Base-by-base conservation (phyloP, 345 rosid species). In the Hibiscus trionum region DNA sequence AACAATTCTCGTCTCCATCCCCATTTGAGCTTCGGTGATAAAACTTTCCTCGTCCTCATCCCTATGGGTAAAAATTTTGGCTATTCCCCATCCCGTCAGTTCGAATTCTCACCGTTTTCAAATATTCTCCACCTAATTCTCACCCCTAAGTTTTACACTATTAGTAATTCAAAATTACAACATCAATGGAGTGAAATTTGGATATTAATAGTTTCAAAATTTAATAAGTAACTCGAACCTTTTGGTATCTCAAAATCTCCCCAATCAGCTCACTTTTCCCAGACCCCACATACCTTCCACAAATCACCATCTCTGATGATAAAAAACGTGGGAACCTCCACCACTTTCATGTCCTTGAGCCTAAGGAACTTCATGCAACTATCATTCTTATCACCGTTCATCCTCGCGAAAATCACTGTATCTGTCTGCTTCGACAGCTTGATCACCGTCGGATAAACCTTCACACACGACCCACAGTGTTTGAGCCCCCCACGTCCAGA, bases 191-290 rank as follows among this genome's bases (percentile, higher is more conserved):
- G 37, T 35, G 37, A 5, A 5, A 35, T 39, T 7, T 39, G 11
- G 7, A 39, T 39, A 39, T 39, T 44, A 10, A 0, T 4, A 44
- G 14, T 44, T 44, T 44, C 47, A 2, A 44, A 44, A 0, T 2
- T 44, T 44, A 44, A 11, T 82, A 82, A 17, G 98, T 91, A 1
- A 94, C 95, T 39, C 94, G 90, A 73, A 94, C 95, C 0, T 95
- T 97, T 72, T 90, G 89, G 84, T 94, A 90, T 78, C 91, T 86
- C 17, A 94, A 87, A 72, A 90, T 88, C 75, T 94, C 97, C 1
- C 98, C 98, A 16, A 88, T 88, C 50, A 93, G 96, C 80, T 93
- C 98, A 16, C 98, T 97, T 81, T 86, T 91, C 16, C 98, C 94
- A 2, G 97, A 91, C 14, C 97, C 97, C 39, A 93, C 98, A 42